Evolutionary conservation across 768 basidiomycete genomes (phyloP), one percentile per base, ranked within the genome.

Genomic region (Butyriboletus loyo): DNA sequence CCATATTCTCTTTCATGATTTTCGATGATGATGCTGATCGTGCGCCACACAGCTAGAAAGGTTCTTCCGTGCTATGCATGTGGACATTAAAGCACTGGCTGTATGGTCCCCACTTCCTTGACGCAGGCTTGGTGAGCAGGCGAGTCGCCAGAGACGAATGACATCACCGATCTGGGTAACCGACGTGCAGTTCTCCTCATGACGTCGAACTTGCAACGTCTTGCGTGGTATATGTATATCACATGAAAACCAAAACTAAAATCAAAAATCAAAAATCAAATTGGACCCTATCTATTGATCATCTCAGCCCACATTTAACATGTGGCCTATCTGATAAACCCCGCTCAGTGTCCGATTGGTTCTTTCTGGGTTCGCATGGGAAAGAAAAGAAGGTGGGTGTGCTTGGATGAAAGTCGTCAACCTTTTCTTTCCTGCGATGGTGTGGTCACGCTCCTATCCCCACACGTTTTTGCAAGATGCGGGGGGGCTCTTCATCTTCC

Each of bases 321-420:
- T n/a, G n/a, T n/a, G n/a, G n/a, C n/a, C n/a, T n/a, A 53, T 54
- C 53, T 38, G 53, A 54, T 54, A 50, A 54, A 44, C 52, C 41
- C 52, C 52, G 11, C 52, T n/a, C 34, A 2, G 25, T n/a, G 8
- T 24, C 37, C 50, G 34, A n/a, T n/a, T n/a, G n/a, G n/a, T n/a
- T n/a, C n/a, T n/a, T n/a, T n/a, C n/a, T n/a, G n/a, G n/a, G n/a
- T n/a, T n/a, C n/a, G n/a, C n/a, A n/a, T n/a, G n/a, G n/a, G n/a
- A n/a, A n/a, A n/a, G n/a, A n/a, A n/a, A n/a, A n/a, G n/a, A n/a
- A n/a, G n/a, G n/a, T n/a, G n/a, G n/a, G n/a, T n/a, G n/a, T n/a
- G n/a, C n/a, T n/a, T n/a, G n/a, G 11, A 3, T 39, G 7, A 37
- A 37, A 10, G 36, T 37, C 19, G 36, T 21, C 10, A 14, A 38